Base-by-base conservation (phyloP, 2,329 filamentous ascomycete species). In the Zymoseptoria pseudotritici region DNA sequence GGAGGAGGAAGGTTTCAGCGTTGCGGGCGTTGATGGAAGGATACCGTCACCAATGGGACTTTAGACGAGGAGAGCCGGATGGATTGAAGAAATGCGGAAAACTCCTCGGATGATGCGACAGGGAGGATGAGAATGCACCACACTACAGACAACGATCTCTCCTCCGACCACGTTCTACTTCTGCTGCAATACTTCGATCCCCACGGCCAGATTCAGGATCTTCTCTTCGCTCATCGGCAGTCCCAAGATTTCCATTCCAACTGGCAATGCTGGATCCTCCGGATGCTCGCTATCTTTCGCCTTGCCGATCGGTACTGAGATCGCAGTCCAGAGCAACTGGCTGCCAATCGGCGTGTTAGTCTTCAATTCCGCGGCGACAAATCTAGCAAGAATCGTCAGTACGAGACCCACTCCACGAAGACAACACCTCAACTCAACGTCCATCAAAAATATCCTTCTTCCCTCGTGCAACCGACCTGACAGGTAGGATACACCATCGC, bases 321-420 rank as follows among this genome's bases (percentile, higher is more conserved):
- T 64, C 0, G 74, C 73, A 17, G 73, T 73, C 53, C 70, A 68
- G 5, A 70, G 66, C 49, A 70, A 58, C 49, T 70, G 68, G 55
- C 70, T 72, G 0, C 70, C 74, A 53, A 76, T 69, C 1, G 70
- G 64, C 2, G 74, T 75, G 56, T 76, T 75, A 3, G 69, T 73
- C 7, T 70, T 70, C 54, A 73, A 74, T 46, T 46, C 13, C 11
- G 17, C 6, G 13, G 36, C 17, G 36, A 46, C 36, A 46, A 17
- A n/a, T 46, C 13, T 46, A 50, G 13, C 49, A 46, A 20, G 54
- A 22, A 24, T 6, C 36, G 50, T 62, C 61, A 61, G 55, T 46
- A 9, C 29, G 7, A 26, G 17, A 51, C 0, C 6, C 29, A 9
- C 21, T 7, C 19, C n/a, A 17, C 20, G 29, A 11, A n/a, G 13